phyloP scores from a whole-genome alignment of 495 filamentous ascomycete species.

The Durotheca rogersii region DNA sequence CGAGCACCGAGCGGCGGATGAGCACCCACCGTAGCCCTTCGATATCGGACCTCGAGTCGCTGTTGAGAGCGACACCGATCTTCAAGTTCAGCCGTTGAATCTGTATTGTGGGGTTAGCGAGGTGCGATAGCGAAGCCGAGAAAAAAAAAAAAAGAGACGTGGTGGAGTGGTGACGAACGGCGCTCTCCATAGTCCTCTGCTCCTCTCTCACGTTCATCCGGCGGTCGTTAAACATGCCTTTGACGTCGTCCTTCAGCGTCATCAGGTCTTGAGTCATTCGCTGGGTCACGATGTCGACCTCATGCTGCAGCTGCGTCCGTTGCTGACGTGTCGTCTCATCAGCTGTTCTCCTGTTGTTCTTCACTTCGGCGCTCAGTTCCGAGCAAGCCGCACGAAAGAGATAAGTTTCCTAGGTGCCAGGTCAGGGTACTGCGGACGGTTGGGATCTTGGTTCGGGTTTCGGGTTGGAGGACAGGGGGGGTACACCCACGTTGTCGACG shows the following conservation, averaged over 20 bases:
- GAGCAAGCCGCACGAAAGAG: constrained; percentile 92
- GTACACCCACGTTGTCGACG: constrained; percentile 40
- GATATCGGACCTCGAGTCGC: constrained; percentile 84
- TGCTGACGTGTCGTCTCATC: constrained; percentile 76
- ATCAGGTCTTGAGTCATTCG: constrained; percentile 75
- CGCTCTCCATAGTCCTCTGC: constrained; percentile 76
- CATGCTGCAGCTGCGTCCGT: constrained; percentile 81
- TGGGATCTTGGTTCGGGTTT: not conserved
- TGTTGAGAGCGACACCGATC: constrained; percentile 82
- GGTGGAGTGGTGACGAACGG: constrained; percentile 44
- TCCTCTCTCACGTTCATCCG: constrained; percentile 88
- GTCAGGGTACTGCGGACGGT: not conserved
- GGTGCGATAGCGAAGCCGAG: not conserved
- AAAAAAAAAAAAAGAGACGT: not conserved
- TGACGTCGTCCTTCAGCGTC: constrained; percentile 82
- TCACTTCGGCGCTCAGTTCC: constrained; percentile 82
- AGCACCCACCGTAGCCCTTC: constrained; percentile 89
- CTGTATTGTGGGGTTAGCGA: constrained; percentile 43
- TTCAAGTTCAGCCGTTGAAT: constrained; percentile 94
- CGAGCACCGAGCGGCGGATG: constrained; percentile 79
- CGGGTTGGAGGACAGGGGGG: constrained; percentile 8
- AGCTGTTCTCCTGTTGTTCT: constrained; percentile 57
- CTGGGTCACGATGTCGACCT: constrained; percentile 88
- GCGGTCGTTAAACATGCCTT: constrained; percentile 93
- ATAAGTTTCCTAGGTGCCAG: constrained; percentile 65